Percentiles rank a stretch among this genome's conserved stretches.
Evolutionary conservation across 2,329 filamentous ascomycete genomes (phyloP).

Genomic region (Exserohilum turcica): DNA sequence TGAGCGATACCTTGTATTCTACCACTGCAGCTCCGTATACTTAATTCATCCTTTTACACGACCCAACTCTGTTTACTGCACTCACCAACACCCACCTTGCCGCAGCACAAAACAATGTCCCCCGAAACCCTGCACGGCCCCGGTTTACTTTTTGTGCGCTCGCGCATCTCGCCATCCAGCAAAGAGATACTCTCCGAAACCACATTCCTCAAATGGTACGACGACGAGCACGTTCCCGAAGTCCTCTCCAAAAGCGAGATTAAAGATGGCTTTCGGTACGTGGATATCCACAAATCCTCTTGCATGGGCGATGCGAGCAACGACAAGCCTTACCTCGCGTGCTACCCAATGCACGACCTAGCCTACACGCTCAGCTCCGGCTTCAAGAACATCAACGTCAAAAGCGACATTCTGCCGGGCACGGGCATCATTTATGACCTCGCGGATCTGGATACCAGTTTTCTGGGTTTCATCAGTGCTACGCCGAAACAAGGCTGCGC

Average conservation of each 20-base stretch:
- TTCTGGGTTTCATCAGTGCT: constrained; percentile 23
- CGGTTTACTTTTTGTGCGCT: constrained; percentile 22
- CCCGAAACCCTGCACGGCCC: constrained; percentile 12
- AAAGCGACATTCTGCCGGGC: constrained; percentile 40
- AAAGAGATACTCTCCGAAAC: constrained; percentile 39
- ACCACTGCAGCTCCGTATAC: not conserved
- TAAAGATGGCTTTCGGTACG: constrained; percentile 41
- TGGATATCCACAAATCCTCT: constrained; percentile 31
- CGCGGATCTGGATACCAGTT: constrained; percentile 38
- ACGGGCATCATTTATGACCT: constrained; percentile 35
- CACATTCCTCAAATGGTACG: constrained; percentile 48
- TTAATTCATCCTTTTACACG: not conserved
- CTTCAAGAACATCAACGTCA: constrained; percentile 43
- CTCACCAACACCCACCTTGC: not conserved
- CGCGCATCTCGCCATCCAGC: constrained; percentile 28
- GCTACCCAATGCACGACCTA: constrained; percentile 47
- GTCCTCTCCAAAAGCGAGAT: constrained; percentile 44
- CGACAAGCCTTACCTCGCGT: constrained; percentile 44
- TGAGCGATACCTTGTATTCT: too few species aligned
- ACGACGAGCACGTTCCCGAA: constrained; percentile 49
- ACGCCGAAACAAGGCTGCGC: constrained; percentile 12
- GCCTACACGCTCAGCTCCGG: constrained; percentile 42
- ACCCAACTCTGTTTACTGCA: not conserved
- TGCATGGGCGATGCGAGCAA: constrained; percentile 12
- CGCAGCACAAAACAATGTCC: not conserved